Conservation (phyloP, 768 basidiomycete genomes). For the Lanmaoa rubissima region DNA sequence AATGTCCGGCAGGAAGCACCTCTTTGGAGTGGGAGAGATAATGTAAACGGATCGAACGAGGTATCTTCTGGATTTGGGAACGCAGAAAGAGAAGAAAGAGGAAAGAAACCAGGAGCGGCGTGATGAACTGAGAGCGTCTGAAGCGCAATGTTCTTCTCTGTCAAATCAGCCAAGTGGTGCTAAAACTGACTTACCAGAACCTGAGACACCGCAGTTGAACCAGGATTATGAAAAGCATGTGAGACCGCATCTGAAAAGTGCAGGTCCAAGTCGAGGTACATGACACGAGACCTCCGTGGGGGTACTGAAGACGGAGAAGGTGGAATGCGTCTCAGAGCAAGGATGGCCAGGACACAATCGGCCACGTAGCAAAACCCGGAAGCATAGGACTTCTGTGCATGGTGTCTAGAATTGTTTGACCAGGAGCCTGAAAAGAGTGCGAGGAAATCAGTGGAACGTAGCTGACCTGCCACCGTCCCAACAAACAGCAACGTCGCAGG, state of each 20-base stretch:
- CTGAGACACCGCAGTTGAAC: conserved; percentile 38
- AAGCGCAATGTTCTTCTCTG: not conserved
- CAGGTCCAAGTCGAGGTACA: conserved; percentile 92
- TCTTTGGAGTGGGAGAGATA: conserved; percentile 76
- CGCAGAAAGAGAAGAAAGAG: conserved; percentile 50
- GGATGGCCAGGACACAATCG: conserved; percentile 80
- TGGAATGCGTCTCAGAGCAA: conserved; percentile 54
- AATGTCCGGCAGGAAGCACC: conserved; percentile 71
- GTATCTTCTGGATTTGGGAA: conserved; percentile 41
- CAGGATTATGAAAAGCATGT: conserved; percentile 59
- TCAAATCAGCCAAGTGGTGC: not conserved
- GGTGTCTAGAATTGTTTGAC: conserved; percentile 53
- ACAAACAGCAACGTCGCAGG: conserved; percentile 65
- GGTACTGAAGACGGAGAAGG: conserved; percentile 16
- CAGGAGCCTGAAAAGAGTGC: not conserved
- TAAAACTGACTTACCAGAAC: conserved; percentile 40
- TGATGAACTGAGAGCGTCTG: conserved; percentile 87
- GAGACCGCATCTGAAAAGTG: conserved; percentile 91
- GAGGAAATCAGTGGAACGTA: not conserved
- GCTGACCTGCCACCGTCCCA: conserved; percentile 88
- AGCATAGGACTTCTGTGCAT: conserved; percentile 73
- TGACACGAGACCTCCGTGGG: conserved; percentile 53
- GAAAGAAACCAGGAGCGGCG: conserved; percentile 80
- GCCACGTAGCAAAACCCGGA: conserved; percentile 95
- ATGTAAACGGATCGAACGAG: conserved; percentile 55